These are phyloP conservation scores for Syzygium jambos DNA, from an alignment of 345 rosid species.

Conservation along the genomic window DNA sequence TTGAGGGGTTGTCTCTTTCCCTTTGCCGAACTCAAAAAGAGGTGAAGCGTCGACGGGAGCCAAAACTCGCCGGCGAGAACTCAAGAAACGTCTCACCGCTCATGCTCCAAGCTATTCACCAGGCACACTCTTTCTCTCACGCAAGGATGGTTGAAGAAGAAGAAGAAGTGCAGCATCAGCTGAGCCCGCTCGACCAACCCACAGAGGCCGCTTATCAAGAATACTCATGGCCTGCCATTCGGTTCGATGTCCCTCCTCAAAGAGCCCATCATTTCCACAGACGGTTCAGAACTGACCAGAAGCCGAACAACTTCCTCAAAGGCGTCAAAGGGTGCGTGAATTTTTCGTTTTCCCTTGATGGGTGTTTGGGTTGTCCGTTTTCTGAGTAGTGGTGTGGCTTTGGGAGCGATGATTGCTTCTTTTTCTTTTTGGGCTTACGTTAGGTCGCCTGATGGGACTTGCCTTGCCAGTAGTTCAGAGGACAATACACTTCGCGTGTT, in stretches of 20 bases:
- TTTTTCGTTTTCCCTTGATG: neutral
- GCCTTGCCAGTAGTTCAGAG: conserved; percentile 69
- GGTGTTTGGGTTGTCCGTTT: neutral
- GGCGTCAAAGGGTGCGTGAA: conserved; percentile 57
- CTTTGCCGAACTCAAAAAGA: no score
- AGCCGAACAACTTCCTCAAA: conserved; percentile 87
- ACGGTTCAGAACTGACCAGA: conserved; percentile 45
- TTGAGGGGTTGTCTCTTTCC: no score
- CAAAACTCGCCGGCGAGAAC: no score
- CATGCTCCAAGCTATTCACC: neutral
- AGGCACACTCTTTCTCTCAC: neutral
- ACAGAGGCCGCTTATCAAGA: conserved; percentile 1
- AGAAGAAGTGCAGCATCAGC: neutral
- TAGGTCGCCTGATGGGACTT: conserved; percentile 97
- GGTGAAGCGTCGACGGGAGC: no score
- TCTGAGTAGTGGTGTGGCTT: neutral
- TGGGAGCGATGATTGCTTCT: no score
- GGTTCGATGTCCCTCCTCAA: conserved; percentile 55
- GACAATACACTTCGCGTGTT: conserved; percentile 64
- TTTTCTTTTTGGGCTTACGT: neutral
- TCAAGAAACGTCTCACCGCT: no score
- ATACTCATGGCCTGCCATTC: conserved; percentile 39
- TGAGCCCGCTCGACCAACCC: neutral
- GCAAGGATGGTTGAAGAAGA: neutral
- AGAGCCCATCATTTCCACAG: conserved; percentile 58